Evolutionary conservation across 768 basidiomycete species (phyloP), one percentile per base, ranked within the genome.

Genomic region (Tricholoma matsutake): DNA sequence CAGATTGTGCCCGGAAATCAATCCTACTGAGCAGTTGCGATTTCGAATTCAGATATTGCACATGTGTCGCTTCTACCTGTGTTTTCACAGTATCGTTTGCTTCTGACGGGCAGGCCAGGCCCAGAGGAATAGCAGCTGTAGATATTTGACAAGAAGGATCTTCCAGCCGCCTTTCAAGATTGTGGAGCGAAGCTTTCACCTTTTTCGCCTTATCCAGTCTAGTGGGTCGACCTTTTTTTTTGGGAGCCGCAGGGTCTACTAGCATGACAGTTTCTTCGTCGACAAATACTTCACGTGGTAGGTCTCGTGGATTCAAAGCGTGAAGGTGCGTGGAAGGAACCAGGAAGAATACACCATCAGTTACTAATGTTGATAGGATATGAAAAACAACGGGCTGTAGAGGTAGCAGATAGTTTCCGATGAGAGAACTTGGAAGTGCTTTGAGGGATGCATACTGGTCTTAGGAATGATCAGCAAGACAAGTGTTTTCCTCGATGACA

Each of bases 211-310:
- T 86, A 51, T 88, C 88, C 3, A 83, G 79, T 65, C 77, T 86
- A 4, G 86, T 79, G 1, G 87, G 87, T 0, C 89, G 81, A 6
- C 89, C 89, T 68, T 80, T 86, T 69, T 84, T 83, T 71, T 80
- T 86, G 34, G 75, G 69, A 25, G 57, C 67, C 14, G 60, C 61
- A 2, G 62, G 54, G 6, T 74, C 74, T 2, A 59, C 52, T 10
- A 68, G 58, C 22, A 71, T 62, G 2, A 64, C 63, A 35, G 68
- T 61, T n/a, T 65, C 72, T 32, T 81, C 81, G 62, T 77, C 77
- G 1, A 79, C 70, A 58, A 84, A 83, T n/a, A 84, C 73, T 65
- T 92, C 91, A 25, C 89, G 82, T 16, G 91, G 91, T 6, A 93
- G 75, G 25, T 73, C 73, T n/a, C 85, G 79, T 3, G 90, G 91